Evolutionary conservation across 2,329 filamentous ascomycete species (phyloP).

Genomic region (Botrytis cinerea): DNA sequence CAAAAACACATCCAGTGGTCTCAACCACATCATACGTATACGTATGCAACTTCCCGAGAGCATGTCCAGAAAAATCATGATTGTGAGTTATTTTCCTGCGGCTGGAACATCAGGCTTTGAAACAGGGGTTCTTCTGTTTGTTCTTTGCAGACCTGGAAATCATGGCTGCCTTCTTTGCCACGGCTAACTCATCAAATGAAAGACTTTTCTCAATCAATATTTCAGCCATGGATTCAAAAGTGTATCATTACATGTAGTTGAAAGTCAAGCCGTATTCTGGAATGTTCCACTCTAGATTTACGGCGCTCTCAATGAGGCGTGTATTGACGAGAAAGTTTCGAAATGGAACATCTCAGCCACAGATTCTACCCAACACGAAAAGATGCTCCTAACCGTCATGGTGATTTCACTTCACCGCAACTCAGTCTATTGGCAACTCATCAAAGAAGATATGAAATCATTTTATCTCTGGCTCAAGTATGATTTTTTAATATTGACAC

Average conservation of each 20-base stretch:
- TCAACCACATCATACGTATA: neutral
- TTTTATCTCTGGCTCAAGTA: neutral
- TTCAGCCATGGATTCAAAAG: neutral
- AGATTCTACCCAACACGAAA: neutral
- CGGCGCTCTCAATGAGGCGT: neutral
- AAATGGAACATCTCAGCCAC: neutral
- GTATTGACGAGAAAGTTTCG: neutral
- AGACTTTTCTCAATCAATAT: neutral
- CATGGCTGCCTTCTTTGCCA: neutral
- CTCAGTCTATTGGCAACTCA: neutral
- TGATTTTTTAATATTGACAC: neutral
- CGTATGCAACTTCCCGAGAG: neutral
- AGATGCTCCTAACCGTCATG: neutral
- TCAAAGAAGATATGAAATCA: accelerated
- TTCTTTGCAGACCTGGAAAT: neutral
- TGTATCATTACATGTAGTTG: accelerated
- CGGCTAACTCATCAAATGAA: neutral
- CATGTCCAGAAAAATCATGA: neutral
- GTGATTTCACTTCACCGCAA: neutral
- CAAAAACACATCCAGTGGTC: neutral
- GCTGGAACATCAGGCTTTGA: neutral
- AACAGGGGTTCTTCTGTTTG: neutral
- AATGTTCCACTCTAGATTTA: neutral
- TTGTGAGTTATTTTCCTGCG: neutral
- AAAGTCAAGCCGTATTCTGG: neutral